phyloP scores from a whole-genome alignment of 2,329 filamentous ascomycete genomes.

The Stenocarpella maydis region DNA sequence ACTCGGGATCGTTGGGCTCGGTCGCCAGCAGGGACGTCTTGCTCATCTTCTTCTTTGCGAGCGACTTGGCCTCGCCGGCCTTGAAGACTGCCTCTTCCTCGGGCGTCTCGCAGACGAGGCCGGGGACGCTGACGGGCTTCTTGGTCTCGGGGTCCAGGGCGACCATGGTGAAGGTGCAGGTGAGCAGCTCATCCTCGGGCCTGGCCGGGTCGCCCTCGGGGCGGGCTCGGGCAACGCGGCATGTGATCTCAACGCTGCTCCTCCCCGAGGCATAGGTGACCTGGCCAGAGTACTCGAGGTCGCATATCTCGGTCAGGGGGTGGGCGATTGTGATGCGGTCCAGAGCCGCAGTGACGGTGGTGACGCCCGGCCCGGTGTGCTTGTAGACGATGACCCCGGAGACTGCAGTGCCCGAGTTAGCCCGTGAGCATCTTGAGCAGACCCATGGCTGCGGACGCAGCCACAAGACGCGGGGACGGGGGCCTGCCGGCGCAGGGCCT shows the following conservation, averaged over 20 bases:
- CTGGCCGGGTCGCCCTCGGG: constrained; percentile 61
- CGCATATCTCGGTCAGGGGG: constrained; percentile 78
- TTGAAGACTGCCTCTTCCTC: constrained; percentile 71
- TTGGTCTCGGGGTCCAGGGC: constrained; percentile 74
- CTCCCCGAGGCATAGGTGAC: constrained; percentile 75
- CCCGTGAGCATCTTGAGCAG: no score
- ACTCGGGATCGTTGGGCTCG: constrained; percentile 75
- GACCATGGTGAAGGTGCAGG: constrained; percentile 76
- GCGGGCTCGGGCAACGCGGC: constrained; percentile 75
- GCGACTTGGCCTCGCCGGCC: constrained; percentile 66
- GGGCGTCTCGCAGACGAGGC: constrained; percentile 64
- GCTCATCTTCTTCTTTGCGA: constrained; percentile 69
- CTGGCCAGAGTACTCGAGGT: constrained; percentile 73
- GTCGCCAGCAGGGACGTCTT: constrained; percentile 70
- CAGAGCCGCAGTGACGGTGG: constrained; percentile 58
- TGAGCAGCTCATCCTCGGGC: constrained; percentile 54
- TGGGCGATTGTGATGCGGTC: constrained; percentile 68
- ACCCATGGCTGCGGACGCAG: no score
- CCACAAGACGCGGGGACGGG: no score
- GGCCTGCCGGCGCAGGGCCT: no score
- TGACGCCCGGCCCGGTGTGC: constrained; percentile 64
- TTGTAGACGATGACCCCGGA: constrained; percentile 77
- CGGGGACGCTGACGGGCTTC: constrained; percentile 66
- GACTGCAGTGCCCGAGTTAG: background rate
- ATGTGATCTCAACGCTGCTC: constrained; percentile 77